These are phyloP conservation scores for Fraxinus velutina DNA, from an alignment of 305 asterid species.

Conservation along the genomic window DNA sequence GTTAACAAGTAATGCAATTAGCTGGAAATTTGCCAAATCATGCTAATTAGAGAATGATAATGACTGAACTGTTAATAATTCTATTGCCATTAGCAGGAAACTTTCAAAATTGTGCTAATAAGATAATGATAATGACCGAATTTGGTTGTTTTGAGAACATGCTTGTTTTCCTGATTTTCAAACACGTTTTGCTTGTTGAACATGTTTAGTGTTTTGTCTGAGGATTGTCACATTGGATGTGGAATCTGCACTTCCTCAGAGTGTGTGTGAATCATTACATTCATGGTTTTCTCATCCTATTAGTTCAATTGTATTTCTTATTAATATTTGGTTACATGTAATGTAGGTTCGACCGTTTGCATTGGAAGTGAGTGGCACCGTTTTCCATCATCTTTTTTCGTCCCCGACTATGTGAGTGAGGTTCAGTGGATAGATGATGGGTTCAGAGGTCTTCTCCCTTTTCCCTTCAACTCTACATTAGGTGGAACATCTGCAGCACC, in stretches of 20 bases:
- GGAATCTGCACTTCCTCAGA: neutral
- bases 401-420: slow-evolving; percentile 73
- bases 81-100: neutral
- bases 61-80: neutral
- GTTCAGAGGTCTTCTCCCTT: slow-evolving; percentile 87
- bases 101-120: neutral
- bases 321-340: slow-evolving; percentile 15
- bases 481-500: slow-evolving; percentile 97
- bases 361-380: slow-evolving; percentile 99
- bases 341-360: slow-evolving; percentile 69
- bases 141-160: neutral
- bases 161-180: neutral
- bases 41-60: neutral
- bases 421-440: slow-evolving; percentile 97
- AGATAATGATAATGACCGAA: neutral
- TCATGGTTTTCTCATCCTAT: neutral
- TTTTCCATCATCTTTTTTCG: slow-evolving; percentile 84
- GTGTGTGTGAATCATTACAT: neutral
- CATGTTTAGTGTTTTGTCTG: neutral
- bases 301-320: slow-evolving; percentile 10
- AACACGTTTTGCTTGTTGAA: neutral
- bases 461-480: slow-evolving; percentile 80
- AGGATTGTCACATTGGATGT: neutral
- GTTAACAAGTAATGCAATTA: neutral
- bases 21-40: neutral